Percentiles rank a stretch among this genome's conserved stretches.
Evolutionary conservation across 2,329 filamentous ascomycete species (phyloP).

Genomic region (Aureobasidium sp.): DNA sequence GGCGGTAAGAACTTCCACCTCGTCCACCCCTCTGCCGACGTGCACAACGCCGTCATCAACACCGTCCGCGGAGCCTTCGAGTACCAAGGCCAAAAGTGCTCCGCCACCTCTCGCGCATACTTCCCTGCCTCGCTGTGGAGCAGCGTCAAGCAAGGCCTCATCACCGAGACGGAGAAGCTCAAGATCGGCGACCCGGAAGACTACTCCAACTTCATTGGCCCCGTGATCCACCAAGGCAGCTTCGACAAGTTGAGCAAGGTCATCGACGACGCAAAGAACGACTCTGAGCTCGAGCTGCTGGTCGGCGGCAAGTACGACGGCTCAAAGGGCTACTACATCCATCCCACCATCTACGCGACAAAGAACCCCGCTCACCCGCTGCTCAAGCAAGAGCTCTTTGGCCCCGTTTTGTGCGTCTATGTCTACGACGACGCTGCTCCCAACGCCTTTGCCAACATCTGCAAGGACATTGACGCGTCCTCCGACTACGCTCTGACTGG

Average conservation of each 20-base stretch:
- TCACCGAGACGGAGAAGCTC: conserved; percentile 62
- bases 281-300: conserved; percentile 64
- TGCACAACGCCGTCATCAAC: conserved; percentile 71
- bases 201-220: conserved; percentile 74
- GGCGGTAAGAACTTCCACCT: conserved; percentile 93
- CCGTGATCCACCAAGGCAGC: conserved; percentile 73
- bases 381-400: conserved; percentile 74
- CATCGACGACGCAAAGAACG: conserved; percentile 73
- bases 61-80: conserved; percentile 84
- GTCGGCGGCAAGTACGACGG: conserved; percentile 71
- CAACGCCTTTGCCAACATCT: conserved; percentile 53
- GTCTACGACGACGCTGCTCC: conserved; percentile 62
- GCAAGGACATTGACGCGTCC: conserved; percentile 60
- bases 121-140: conserved; percentile 69
- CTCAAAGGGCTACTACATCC: conserved; percentile 73
- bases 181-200: conserved; percentile 64
- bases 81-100: conserved; percentile 89
- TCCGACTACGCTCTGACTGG: conserved; percentile 75
- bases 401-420: conserved; percentile 66
- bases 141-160: conserved; percentile 60
- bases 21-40: conserved; percentile 67
- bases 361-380: conserved; percentile 67
- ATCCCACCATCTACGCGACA: conserved; percentile 75
- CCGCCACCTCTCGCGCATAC: conserved; percentile 73
- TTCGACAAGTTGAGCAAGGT: conserved; percentile 73